phyloP scores from a whole-genome alignment of 192 early-diverging fungal genomes.

The Backusella morwellensis region DNA sequence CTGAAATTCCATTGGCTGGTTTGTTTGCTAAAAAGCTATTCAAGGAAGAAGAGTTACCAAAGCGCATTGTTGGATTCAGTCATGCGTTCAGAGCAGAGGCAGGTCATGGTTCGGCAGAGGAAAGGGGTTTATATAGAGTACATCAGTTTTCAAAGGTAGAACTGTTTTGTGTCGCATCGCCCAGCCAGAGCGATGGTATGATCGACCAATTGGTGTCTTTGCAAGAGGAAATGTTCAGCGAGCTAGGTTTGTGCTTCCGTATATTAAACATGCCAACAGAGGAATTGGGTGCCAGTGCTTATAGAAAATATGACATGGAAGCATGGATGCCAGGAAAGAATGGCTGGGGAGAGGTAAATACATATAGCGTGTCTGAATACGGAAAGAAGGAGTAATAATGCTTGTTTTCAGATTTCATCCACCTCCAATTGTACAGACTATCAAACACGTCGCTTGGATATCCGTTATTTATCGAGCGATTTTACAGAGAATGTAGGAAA shows the following conservation, averaged over 20 bases:
- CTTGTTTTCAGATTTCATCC: conserved; percentile 68
- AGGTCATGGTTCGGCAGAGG: conserved; percentile 78
- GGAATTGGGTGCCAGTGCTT: conserved; percentile 90
- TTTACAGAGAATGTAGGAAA: conserved; percentile 27
- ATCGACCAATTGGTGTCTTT: conserved; percentile 70
- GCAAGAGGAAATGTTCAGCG: conserved; percentile 72
- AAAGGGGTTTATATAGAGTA: conserved; percentile 85
- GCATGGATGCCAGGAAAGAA: conserved; percentile 95
- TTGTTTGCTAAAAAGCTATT: conserved; percentile 73
- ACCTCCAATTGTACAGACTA: conserved; percentile 94
- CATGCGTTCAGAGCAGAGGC: conserved; percentile 92
- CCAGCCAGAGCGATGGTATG: conserved; percentile 62
- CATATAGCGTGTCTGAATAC: background rate
- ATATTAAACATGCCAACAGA: conserved; percentile 91
- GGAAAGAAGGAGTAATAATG: background rate
- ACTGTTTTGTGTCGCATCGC: conserved; percentile 72
- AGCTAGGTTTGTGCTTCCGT: conserved; percentile 78
- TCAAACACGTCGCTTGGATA: conserved; percentile 82
- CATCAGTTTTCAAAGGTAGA: conserved; percentile 97
- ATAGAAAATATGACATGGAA: conserved; percentile 91
- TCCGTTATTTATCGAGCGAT: conserved; percentile 48
- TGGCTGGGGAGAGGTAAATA: conserved; percentile 72
- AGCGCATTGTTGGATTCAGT: conserved; percentile 76
- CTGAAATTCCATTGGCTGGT: conserved; percentile 89
- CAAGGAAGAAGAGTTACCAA: conserved; percentile 57